Evolutionary conservation across 1,139 yeast species (phyloP).

Genomic region (Hyphopichia burtonii): DNA sequence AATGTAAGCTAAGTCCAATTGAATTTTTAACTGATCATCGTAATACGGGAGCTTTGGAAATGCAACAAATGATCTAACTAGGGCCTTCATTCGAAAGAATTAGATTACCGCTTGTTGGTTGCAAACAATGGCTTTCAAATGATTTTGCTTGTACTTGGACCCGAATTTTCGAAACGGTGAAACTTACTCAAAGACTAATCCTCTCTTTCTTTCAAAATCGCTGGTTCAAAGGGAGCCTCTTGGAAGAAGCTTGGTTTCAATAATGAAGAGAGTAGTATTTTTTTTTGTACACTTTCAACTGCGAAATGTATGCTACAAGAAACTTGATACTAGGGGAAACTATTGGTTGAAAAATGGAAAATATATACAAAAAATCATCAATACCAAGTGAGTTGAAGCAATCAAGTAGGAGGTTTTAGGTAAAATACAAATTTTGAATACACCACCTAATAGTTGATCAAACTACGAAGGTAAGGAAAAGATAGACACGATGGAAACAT

Average conservation of each 20-base stretch:
- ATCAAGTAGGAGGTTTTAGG: neutral
- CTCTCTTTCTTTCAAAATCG: neutral
- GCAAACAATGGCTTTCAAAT: neutral
- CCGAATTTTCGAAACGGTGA: too few relatives aligned
- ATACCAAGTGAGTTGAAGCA: neutral
- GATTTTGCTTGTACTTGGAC: too few relatives aligned
- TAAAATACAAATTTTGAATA: neutral
- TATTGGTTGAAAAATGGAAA: too few relatives aligned
- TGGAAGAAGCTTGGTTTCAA: too few relatives aligned
- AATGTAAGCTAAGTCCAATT: slow-evolving; percentile 64
- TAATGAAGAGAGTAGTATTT: too few relatives aligned
- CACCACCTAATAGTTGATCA: neutral
- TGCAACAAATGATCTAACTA: slow-evolving; percentile 19
- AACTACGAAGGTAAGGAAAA: neutral
- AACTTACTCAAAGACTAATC: too few relatives aligned
- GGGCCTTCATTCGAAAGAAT: slow-evolving; percentile 11
- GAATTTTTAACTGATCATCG: slow-evolving; percentile 18
- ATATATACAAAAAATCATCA: too few relatives aligned
- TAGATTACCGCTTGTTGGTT: too few relatives aligned
- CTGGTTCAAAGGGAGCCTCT: too few relatives aligned
- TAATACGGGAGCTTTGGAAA: slow-evolving; percentile 25
- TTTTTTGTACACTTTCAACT: too few relatives aligned
- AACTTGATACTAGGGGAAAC: too few relatives aligned
- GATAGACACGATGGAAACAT: neutral
- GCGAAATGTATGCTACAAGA: too few relatives aligned